Evolutionary conservation across 2,329 filamentous ascomycete genomes (phyloP).

Genomic region (Microdochium nivale): DNA sequence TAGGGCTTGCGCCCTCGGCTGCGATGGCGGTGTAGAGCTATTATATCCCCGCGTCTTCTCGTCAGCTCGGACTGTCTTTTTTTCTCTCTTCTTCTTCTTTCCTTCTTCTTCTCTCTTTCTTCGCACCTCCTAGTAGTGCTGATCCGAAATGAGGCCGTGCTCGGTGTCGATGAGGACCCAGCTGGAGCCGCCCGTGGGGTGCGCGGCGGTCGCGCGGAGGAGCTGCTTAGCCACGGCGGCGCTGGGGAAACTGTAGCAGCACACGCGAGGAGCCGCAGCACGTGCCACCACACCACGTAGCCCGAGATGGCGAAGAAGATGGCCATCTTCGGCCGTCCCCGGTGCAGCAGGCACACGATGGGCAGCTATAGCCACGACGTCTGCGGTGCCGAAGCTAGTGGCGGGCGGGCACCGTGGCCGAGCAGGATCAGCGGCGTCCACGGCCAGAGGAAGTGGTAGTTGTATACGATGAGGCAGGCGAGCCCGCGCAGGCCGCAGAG

Average conservation of each 20-base stretch:
- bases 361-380: conserved; percentile 22
- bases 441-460: conserved; percentile 32
- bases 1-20: conserved; percentile 10
- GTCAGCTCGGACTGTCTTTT: no score
- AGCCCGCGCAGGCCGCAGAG: conserved; percentile 32
- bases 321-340: conserved; percentile 30
- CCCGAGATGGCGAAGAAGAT: conserved; percentile 35
- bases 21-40: conserved; percentile 29
- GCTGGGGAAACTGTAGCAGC: conserved; percentile 16
- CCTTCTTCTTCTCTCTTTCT: no score
- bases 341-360: conserved; percentile 29
- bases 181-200: conserved; percentile 30
- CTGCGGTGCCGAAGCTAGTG: conserved; percentile 24
- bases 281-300: conserved; percentile 30
- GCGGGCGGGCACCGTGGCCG: conserved; percentile 26
- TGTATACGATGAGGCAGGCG: conserved; percentile 32
- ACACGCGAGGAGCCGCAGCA: conserved; percentile 21
- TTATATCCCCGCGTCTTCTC: no score
- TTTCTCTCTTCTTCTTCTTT: no score
- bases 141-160: conserved; percentile 14
- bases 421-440: conserved; percentile 30
- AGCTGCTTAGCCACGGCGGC: conserved; percentile 30
- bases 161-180: conserved; percentile 13
- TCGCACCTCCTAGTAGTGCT: conserved; percentile 3
- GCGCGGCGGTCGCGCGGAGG: conserved; percentile 50